Evolutionary conservation across 106 monocot genomes (phyloP), one percentile per base, ranked within the genome.

Genomic region (Acorus gramineus): DNA sequence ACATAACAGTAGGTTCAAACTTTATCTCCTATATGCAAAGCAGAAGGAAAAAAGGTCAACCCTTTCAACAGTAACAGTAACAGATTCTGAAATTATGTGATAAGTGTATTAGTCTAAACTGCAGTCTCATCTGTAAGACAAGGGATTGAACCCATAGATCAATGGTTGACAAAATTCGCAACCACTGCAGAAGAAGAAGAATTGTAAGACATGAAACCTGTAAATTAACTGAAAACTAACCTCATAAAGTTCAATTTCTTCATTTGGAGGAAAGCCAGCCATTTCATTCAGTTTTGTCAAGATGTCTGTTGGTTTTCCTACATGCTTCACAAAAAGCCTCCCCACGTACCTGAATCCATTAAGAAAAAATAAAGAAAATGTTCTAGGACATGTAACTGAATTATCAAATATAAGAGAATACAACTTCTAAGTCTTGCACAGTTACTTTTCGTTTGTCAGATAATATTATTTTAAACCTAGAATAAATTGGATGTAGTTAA

Each of bases 1-100:
- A 96, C 96, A 96, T 96, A 11, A 96, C 85, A 71, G 44, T 91
- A 55, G 96, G 96, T 11, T 96, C 96, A 78, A 91, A 96, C 75
- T 96, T 96, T 78, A 96, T 96, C 78, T 96, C 96, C 96, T 96
- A 74, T 11, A 61, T 2, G 70, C 51, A 46, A 48, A 11, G 12
- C 28, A 57, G 12, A 52, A 60, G 57, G 4, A 8, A 47, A 3
- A 46, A 46, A 47, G 46, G 4, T 61, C 45, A 47, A 46, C 2
- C 49, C 28, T 43, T n/a, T 28, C 49, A 5, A 64, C n/a, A 46
- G 49, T 44, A 47, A 2, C 10, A 2, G 48, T 10, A 2, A 62
- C n/a, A 11, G 62, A 2, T 7, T 4, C 3, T 8, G 28, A 5
- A 59, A 44, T 42, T 7, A 59, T 2, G 2, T 8, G 2, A 59